A percentile compares a stretch with the other conserved stretches of the same genome.
phyloP scores from a whole-genome alignment of 192 early-diverging fungal genomes.

The Rhizophagus clarus region DNA sequence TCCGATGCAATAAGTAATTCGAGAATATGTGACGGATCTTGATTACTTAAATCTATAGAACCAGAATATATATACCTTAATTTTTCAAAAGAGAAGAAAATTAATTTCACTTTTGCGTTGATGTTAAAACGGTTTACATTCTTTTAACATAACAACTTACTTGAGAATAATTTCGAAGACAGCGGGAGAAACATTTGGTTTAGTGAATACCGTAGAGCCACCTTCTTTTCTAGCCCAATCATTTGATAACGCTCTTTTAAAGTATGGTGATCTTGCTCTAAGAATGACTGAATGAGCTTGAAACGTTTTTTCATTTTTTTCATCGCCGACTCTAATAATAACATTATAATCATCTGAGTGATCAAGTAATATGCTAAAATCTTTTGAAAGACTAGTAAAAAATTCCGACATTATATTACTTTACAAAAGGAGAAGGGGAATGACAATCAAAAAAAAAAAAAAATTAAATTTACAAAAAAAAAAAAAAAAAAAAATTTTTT shows the following conservation, averaged over 20 bases:
- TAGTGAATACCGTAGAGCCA: not conserved
- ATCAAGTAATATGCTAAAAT: constrained; percentile 8
- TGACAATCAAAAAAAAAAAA: not conserved
- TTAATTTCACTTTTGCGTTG: not conserved
- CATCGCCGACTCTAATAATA: constrained; percentile 1
- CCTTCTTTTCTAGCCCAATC: constrained; percentile 1
- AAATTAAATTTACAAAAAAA: not conserved
- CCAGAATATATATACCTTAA: constrained; percentile 31
- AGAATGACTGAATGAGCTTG: not conserved
- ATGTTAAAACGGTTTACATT: not conserved
- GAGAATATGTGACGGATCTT: constrained; percentile 13
- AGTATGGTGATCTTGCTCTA: constrained; percentile 14
- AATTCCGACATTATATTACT: not conserved
- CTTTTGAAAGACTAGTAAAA: not conserved
- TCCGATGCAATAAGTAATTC: constrained; percentile 29
- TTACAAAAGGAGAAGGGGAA: not conserved
- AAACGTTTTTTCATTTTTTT: constrained; percentile 10
- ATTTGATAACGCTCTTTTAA: constrained; percentile 7
- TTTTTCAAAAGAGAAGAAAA: not conserved
- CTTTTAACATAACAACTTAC: not conserved
- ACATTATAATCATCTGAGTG: not conserved
- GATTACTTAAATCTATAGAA: not conserved
- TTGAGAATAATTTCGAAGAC: not conserved
- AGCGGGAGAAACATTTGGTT: not conserved
- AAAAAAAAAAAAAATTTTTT: too few relatives aligned